Conservation (phyloP, 495 filamentous ascomycete genomes). For the Xylaria longipes region DNA sequence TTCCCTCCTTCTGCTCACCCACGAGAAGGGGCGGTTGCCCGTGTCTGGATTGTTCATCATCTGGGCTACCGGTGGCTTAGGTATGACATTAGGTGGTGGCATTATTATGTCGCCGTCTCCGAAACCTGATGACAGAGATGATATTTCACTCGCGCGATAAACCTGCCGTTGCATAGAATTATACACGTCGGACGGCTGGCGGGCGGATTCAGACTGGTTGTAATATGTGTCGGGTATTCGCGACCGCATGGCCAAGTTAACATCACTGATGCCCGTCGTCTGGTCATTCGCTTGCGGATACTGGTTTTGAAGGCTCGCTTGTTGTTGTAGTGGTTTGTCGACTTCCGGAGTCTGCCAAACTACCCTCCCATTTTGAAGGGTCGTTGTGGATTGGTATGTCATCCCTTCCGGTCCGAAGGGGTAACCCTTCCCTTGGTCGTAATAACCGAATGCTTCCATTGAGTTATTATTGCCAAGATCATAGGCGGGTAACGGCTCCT, state of each 20-base stretch:
- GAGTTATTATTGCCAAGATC: slow-evolving; percentile 40
- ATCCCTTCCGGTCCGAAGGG: slow-evolving; percentile 21
- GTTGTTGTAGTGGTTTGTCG: slow-evolving; percentile 16
- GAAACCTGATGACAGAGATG: slow-evolving; percentile 62
- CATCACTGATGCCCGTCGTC: slow-evolving; percentile 30
- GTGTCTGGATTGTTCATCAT: slow-evolving; percentile 4
- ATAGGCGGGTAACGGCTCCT: slow-evolving; percentile 44
- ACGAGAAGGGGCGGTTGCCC: slow-evolving; percentile 45
- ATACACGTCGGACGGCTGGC: slow-evolving; percentile 44
- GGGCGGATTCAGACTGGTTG: slow-evolving; percentile 47
- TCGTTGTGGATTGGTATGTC: slow-evolving; percentile 15
- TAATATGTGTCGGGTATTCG: slow-evolving; percentile 43
- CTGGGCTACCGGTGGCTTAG: slow-evolving; percentile 22
- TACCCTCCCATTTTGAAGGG: slow-evolving; percentile 9
- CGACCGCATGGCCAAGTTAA: slow-evolving; percentile 34
- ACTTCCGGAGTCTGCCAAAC: slow-evolving; percentile 8
- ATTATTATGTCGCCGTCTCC: slow-evolving; percentile 59
- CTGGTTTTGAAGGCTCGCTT: slow-evolving; percentile 20
- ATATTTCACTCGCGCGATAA: slow-evolving; percentile 49
- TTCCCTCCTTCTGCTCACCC: slow-evolving; percentile 47
- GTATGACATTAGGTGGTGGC: slow-evolving; percentile 33
- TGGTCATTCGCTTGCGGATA: not conserved
- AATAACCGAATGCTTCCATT: slow-evolving; percentile 36
- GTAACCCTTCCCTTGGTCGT: slow-evolving; percentile 37
- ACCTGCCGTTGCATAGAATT: slow-evolving; percentile 41